Base-by-base conservation (phyloP, 1,139 yeast species). In the Hyphopichia buzzinii region DNA sequence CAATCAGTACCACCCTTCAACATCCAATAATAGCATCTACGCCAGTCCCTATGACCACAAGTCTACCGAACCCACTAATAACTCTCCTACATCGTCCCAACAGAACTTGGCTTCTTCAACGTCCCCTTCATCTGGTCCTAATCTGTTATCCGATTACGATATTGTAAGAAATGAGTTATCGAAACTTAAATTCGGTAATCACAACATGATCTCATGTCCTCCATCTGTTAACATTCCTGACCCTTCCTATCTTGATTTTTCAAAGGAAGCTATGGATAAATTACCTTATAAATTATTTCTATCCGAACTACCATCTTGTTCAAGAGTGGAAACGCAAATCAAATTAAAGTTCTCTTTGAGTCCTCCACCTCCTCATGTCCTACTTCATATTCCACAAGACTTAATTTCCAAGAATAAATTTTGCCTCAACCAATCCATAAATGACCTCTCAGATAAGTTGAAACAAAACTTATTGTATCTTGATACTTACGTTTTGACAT, bases 251-350 rank as follows among this genome's bases (percentile, higher is more conserved):
- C 55, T 70, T 34, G 74, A 69, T 43, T 65, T 70, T 40, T 62
- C 71, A 1, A 54, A 57, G 1, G 57, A 57, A 25, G 43, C 61
- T n/a, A 54, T 67, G 62, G 55, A 62, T 10, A 52, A 58, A 10
- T 64, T 84, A 40, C 88, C 88, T 3, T 84, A 79, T 58, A 64
- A 72, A 37, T 52, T 90, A 40, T 61, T 64, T 22, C 64, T 89
- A 1, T 63, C 72, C 10, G 84, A 81, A 38, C 64, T 90, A 34
- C 97, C 97, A 1, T 62, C 74, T 8, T 80, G 80, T 48, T 87
- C 96, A 8, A 76, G 98, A 46, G 97, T 92, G 4, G 98, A 92
- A 61, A 92, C 97, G 15, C 97, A 92, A 63, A 87, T 90, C 55
- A 90, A 88, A 57, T 67, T 92, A 39, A 72, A 77, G 35, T 62